Evolutionary conservation across 495 filamentous ascomycete species (phyloP), one percentile per base, ranked within the genome.

Genomic region (Xylaria bambusicola): DNA sequence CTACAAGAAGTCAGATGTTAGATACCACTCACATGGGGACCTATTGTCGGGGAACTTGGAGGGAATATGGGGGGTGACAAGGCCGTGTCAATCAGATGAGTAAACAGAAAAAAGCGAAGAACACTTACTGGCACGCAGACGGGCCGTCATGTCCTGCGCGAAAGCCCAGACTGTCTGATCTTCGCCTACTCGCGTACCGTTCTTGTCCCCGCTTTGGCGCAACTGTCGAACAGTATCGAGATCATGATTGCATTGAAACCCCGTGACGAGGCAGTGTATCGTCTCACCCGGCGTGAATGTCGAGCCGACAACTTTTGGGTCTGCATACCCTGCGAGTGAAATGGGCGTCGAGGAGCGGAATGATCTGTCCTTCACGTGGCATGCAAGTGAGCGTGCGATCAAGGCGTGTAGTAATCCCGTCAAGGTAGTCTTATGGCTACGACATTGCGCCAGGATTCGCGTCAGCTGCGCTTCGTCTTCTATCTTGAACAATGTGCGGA

Each of bases 291-390:
- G 36, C 8, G 55, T 48, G 10, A 31, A 50, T n/a, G 17, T 15
- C 31, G 47, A 27, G 6, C 52, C 31, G 7, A 61, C 50, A 31
- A 17, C 24, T 10, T 24, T 13, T 13, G 15, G 35, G 21, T 58
- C 56, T 13, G 40, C 47, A 12, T 62, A 73, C 24, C 62, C 53
- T 3, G 65, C 62, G 3, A 75, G 61, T 29, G 62, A 56, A 15
- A 75, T 68, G 33, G 71, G 72, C 2, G 72, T 75, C 12, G 52
- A 54, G 50, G 63, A 62, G 31, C 42, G 35, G 35, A 75, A 71
- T 5, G 31, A 29, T 13, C 8, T 29, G 13, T 24, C 58, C 33
- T 13, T 17, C 23, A 40, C 41, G 2, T 47, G 65, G 2, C 50
- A 54, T 6, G 65, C 54, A 17, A 73, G 55, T 12, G 69, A 64